phyloP scores from a whole-genome alignment of 2,329 filamentous ascomycete genomes.

The Aspergillus novoparasiticus region DNA sequence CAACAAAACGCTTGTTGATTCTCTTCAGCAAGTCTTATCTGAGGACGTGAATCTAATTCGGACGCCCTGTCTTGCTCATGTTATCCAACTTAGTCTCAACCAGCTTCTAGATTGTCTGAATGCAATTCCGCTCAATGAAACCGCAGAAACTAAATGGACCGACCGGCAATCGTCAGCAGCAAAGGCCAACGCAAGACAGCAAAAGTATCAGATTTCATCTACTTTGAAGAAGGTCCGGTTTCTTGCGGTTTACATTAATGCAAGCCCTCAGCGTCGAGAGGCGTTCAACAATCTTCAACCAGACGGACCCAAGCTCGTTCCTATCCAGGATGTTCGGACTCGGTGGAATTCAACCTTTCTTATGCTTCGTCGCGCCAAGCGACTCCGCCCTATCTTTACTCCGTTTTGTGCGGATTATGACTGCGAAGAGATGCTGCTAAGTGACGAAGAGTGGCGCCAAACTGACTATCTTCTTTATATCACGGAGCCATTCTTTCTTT shows the following conservation, averaged over 20 bases:
- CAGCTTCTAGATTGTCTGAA: constrained; percentile 17
- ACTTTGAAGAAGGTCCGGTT: constrained; percentile 6
- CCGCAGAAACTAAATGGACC: constrained; percentile 5
- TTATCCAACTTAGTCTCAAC: constrained; percentile 18
- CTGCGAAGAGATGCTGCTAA: constrained; percentile 5
- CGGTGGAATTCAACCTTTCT: constrained; percentile 23
- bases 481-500: neutral
- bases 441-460: neutral
- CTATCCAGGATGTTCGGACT: constrained; percentile 19
- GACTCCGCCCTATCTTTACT: neutral
- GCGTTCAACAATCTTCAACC: constrained; percentile 18
- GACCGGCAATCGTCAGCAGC: neutral
- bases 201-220: neutral
- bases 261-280: constrained; percentile 18
- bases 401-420: constrained; percentile 3
- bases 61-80: constrained; percentile 13
- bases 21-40: constrained; percentile 4
- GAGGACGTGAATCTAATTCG: constrained; percentile 6
- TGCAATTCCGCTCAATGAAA: constrained; percentile 11
- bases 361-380: constrained; percentile 19
- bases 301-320: constrained; percentile 11
- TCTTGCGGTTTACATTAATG: constrained; percentile 17
- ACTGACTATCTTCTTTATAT: constrained; percentile 4
- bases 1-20: constrained; percentile 5
- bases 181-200: neutral